Percentiles rank a stretch among this genome's conserved stretches.
These are phyloP conservation scores for Collybiopsis confluens DNA, from an alignment of 768 basidiomycete genomes.

Conservation along the genomic window DNA sequence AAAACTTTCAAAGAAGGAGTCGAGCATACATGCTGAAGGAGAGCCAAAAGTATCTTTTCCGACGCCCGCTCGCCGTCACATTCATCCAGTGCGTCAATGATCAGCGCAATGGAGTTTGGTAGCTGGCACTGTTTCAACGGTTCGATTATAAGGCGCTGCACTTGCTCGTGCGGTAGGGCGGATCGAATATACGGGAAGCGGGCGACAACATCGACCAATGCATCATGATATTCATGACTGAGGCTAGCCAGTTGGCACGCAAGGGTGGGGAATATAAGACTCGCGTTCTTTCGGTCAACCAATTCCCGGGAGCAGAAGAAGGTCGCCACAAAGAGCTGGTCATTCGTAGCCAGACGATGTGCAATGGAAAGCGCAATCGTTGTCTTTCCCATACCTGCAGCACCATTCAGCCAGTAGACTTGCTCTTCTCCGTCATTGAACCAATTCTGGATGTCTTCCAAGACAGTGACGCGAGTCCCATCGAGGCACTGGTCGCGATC, in stretches of 20 bases:
- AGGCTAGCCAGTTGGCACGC: constrained; percentile 5
- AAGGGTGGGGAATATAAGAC: constrained; percentile 5
- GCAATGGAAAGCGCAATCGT: constrained; percentile 11
- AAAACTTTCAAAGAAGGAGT: not conserved
- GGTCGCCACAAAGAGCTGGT: constrained; percentile 3
- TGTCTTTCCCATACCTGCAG: constrained; percentile 14
- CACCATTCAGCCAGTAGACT: constrained; percentile 12
- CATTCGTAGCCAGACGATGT: not conserved
- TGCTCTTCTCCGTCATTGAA: not conserved
- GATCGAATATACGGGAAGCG: not conserved
- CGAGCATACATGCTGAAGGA: not conserved
- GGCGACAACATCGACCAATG: not conserved
- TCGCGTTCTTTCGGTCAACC: constrained; percentile 3
- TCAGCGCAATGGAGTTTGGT: not conserved
- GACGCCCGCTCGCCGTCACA: not conserved
- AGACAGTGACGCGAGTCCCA: constrained; percentile 1
- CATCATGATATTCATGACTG: not conserved
- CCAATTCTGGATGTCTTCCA: constrained; percentile 3
- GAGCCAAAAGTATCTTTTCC: constrained; percentile 2
- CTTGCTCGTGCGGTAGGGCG: not conserved
- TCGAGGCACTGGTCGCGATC: not conserved
- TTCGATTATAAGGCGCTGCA: not conserved
- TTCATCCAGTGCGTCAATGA: constrained; percentile 1
- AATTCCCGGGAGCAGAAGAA: constrained; percentile 13
- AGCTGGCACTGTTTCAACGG: not conserved